Evolutionary conservation across 345 rosid species (phyloP).

Genomic region (Gossypium anomalum): DNA sequence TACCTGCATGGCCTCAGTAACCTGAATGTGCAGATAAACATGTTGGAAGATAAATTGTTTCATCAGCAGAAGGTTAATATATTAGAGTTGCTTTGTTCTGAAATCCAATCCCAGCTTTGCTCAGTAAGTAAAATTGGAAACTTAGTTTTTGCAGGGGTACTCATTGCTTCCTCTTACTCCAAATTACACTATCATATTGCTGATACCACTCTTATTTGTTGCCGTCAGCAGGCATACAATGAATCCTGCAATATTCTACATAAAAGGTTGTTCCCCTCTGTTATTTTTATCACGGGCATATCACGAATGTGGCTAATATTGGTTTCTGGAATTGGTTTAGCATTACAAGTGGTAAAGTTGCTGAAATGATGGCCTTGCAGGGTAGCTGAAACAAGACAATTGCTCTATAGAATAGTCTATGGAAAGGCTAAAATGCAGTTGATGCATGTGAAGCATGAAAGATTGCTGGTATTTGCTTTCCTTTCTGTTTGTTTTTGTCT

Average conservation of each 20-base stretch:
- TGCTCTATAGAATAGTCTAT: slow-evolving; percentile 54
- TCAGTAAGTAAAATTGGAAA: slow-evolving; percentile 16
- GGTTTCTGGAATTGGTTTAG: slow-evolving; percentile 17
- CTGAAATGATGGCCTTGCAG: slow-evolving; percentile 44
- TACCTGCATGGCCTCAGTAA: slow-evolving; percentile 17
- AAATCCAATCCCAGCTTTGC: slow-evolving; percentile 65
- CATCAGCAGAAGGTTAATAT: slow-evolving; percentile 50
- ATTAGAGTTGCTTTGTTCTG: slow-evolving; percentile 50
- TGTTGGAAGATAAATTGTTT: slow-evolving; percentile 50
- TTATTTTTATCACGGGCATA: neutral
- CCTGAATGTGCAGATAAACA: slow-evolving; percentile 47
- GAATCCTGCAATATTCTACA: slow-evolving; percentile 29
- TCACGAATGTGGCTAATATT: slow-evolving; percentile 9
- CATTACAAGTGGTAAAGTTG: slow-evolving; percentile 19
- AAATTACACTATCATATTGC: slow-evolving; percentile 15
- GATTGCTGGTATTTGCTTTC: slow-evolving; percentile 51
- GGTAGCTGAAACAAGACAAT: slow-evolving; percentile 43
- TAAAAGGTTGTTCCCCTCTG: slow-evolving; percentile 45
- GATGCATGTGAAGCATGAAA: slow-evolving; percentile 45
- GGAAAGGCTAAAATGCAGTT: slow-evolving; percentile 67
- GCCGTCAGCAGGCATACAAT: slow-evolving; percentile 37
- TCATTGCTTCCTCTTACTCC: slow-evolving; percentile 15
- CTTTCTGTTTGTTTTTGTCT: neutral
- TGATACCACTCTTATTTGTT: slow-evolving; percentile 20
- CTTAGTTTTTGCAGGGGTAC: slow-evolving; percentile 5